phyloP scores from a whole-genome alignment of 2,329 filamentous ascomycete genomes.

The Neospermospora avenae region DNA sequence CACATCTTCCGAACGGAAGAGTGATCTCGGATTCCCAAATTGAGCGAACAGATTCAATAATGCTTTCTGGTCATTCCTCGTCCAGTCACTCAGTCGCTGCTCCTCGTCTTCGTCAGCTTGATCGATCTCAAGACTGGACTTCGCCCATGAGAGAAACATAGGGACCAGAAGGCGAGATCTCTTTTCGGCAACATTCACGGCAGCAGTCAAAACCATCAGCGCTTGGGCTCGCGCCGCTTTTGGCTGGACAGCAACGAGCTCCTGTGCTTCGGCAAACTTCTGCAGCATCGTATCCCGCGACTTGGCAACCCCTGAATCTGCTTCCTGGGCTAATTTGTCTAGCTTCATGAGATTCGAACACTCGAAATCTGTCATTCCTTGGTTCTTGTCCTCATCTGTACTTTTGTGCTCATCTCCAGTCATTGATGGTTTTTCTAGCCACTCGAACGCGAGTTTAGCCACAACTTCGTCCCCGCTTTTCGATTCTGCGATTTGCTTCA shows the following conservation, averaged over 20 bases:
- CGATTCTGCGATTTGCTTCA: conserved; percentile 71
- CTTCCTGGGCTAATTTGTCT: conserved; percentile 47
- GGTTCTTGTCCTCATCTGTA: conserved; percentile 37
- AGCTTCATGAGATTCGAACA: conserved; percentile 72
- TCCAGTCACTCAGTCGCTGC: conserved; percentile 53
- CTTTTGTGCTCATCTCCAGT: conserved; percentile 47
- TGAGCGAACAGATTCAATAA: conserved; percentile 78
- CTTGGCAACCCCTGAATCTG: conserved; percentile 51
- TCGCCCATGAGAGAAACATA: conserved; percentile 79
- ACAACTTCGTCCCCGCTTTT: conserved; percentile 71
- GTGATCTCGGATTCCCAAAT: conserved; percentile 80
- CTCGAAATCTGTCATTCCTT: conserved; percentile 70
- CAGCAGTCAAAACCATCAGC: conserved; percentile 69
- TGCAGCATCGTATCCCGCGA: conserved; percentile 57
- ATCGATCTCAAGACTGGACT: conserved; percentile 39
- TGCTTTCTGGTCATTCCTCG: conserved; percentile 76
- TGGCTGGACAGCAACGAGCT: conserved; percentile 47
- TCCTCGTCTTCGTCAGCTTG: conserved; percentile 27
- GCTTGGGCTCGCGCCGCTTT: conserved; percentile 69
- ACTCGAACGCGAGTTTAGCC: conserved; percentile 70
- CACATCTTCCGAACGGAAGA: conserved; percentile 76
- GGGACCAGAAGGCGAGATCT: conserved; percentile 82
- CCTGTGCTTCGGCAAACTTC: conserved; percentile 63
- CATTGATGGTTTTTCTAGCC: conserved; percentile 62
- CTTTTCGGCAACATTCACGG: conserved; percentile 79